A percentile compares a stretch with the other conserved stretches of the same genome.
Evolutionary conservation across 1,139 yeast species (phyloP).

Genomic region (Pichia sp.): DNA sequence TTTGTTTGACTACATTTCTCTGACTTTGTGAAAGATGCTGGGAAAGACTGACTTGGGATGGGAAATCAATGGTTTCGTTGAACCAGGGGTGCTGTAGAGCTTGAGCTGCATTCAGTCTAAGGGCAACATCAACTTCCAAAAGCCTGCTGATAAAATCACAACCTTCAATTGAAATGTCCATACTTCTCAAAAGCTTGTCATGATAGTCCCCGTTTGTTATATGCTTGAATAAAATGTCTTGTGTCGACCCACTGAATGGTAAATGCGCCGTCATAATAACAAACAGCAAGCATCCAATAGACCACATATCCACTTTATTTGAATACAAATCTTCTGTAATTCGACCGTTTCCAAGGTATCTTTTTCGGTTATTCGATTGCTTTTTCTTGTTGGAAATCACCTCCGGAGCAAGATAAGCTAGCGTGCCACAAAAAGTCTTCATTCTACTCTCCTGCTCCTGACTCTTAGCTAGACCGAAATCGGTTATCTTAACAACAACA

Average conservation of each 20-base stretch:
- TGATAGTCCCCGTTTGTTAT: conserved; percentile 77
- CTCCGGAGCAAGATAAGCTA: conserved; percentile 91
- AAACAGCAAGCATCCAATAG: conserved; percentile 85
- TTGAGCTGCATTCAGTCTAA: conserved; percentile 63
- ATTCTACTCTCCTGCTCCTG: conserved; percentile 71
- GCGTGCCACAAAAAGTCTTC: conserved; percentile 77
- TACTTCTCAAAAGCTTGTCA: conserved; percentile 68
- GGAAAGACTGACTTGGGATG: conserved; percentile 54
- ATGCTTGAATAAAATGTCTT: conserved; percentile 73
- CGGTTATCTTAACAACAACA: conserved; percentile 82
- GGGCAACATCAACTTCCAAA: conserved; percentile 68
- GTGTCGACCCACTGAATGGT: conserved; percentile 91
- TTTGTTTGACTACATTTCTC: neutral
- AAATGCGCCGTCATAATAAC: conserved; percentile 87
- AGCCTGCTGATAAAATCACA: conserved; percentile 65
- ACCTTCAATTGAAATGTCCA: conserved; percentile 59
- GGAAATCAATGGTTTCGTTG: conserved; percentile 32
- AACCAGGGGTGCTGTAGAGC: conserved; percentile 76
- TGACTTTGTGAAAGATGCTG: conserved; percentile 43
- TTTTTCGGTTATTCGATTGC: conserved; percentile 26
- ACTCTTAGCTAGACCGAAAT: conserved; percentile 78
- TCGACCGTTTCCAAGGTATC: conserved; percentile 32
- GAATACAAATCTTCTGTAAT: conserved; percentile 54
- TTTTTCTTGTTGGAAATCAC: conserved; percentile 66
- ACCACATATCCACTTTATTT: conserved; percentile 92